phyloP scores from a whole-genome alignment of 805 yeast genomes.

The Priceomyces haplophilus region DNA sequence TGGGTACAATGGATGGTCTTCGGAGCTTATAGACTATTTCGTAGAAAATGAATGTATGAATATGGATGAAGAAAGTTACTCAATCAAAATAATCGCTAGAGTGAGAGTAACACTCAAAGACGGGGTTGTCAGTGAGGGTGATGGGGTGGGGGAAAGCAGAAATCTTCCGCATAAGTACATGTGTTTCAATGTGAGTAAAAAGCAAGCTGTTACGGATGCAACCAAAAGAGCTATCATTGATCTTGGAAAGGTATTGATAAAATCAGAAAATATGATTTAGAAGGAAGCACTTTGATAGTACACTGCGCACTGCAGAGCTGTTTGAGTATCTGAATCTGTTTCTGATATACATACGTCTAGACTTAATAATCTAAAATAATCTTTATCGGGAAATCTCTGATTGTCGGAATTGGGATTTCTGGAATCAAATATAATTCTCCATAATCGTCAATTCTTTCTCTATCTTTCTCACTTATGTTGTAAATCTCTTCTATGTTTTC shows the following conservation, averaged over 20 bases:
- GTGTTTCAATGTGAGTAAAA: constrained; percentile 40
- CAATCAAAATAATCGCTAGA: constrained; percentile 24
- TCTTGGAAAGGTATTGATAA: constrained; percentile 18
- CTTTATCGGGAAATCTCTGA: constrained; percentile 59
- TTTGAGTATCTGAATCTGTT: neutral
- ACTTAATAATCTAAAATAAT: constrained; percentile 57
- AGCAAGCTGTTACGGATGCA: constrained; percentile 48
- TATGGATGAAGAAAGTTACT: constrained; percentile 17
- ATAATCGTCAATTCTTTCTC: constrained; percentile 85
- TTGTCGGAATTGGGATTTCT: constrained; percentile 68
- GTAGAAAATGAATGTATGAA: constrained; percentile 18
- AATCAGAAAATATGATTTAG: neutral
- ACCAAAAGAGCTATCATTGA: constrained; percentile 41
- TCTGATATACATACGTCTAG: neutral
- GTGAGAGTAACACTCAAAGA: constrained; percentile 41
- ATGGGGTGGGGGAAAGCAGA: constrained; percentile 39
- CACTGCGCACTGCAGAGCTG: neutral
- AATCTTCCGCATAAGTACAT: constrained; percentile 31
- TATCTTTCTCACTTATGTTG: constrained; percentile 74
- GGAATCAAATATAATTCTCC: constrained; percentile 79
- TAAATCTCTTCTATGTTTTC: constrained; percentile 75
- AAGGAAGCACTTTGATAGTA: neutral
- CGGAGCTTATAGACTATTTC: constrained; percentile 32
- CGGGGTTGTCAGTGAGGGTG: constrained; percentile 36
- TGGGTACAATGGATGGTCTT: constrained; percentile 59